Evolutionary conservation across 805 yeast species (phyloP), one percentile per base, ranked within the genome.

Genomic region (Saccharomycopsis capsularis): DNA sequence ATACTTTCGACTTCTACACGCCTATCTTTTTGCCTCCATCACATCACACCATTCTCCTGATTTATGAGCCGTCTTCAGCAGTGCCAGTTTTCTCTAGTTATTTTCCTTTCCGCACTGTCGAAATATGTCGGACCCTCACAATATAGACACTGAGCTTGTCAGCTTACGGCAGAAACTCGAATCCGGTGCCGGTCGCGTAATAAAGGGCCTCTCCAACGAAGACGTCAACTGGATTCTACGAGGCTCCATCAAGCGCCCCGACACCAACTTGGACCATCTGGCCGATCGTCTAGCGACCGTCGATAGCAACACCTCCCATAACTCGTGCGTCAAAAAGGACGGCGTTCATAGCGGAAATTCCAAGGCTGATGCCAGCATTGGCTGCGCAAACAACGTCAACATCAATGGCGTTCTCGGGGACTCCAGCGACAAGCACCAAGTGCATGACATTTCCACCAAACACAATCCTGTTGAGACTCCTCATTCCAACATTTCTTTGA

Each of bases 171-270:
- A 40, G 16, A 52, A 52, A 39, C 48, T 47, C 27, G 42, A 45
- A 41, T n/a, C 11, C n/a, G 50, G 48, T 32, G 52, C 53, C 13
- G 27, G 27, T 24, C 29, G 22, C 15, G 19, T 34, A 22, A 39
- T 52, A 19, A 30, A 47, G 21, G 74, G 70, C 3, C 68, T 73
- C 29, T 61, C 66, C 29, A 68, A 66, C 46, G 62, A 63, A 22
- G 79, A 75, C 50, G 70, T 76, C 21, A 76, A 74, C 56, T 76
- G 81, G 81, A 68, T 76, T 49, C 62, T 76, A 19, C 62, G 79
- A 51, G 67, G 64, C 3, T 42, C 50, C 5, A 38, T 44, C 29
- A 44, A 47, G 27, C 1, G 52, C 54, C 34, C 52, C 54, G 1
- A 59, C 63, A 37, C 41, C n/a, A 37, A n/a, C 40, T 44, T 15